phyloP scores from a whole-genome alignment of 768 basidiomycete genomes.

The Psilocybe cyanescens region DNA sequence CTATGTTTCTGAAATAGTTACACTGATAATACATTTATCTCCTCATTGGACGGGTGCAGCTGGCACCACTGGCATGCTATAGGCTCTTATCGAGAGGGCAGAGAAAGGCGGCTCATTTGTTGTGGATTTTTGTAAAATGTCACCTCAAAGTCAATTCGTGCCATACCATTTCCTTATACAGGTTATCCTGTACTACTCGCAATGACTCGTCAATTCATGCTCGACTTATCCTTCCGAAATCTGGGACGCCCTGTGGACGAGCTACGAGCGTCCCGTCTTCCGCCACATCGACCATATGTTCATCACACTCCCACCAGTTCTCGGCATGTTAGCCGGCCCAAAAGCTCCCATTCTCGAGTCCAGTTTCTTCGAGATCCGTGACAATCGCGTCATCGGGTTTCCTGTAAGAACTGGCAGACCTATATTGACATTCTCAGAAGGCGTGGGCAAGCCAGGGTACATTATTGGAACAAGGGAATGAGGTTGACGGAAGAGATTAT shows the following conservation, averaged over 20 bases:
- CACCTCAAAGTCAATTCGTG: not conserved
- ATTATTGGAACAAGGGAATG: slow-evolving; percentile 28
- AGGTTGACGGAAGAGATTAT: slow-evolving; percentile 19
- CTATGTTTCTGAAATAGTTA: not conserved
- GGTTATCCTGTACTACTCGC: slow-evolving; percentile 29
- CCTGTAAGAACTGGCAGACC: slow-evolving; percentile 23
- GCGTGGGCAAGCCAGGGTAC: slow-evolving; percentile 17
- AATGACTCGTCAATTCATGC: slow-evolving; percentile 25
- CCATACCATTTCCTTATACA: not conserved
- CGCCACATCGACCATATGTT: slow-evolving; percentile 24
- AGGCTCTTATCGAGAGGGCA: slow-evolving; percentile 22
- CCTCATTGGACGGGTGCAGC: slow-evolving; percentile 22
- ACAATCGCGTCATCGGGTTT: slow-evolving; percentile 21
- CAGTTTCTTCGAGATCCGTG: slow-evolving; percentile 22
- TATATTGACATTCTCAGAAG: slow-evolving; percentile 21
- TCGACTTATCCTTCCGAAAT: slow-evolving; percentile 23
- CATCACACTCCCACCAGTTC: slow-evolving; percentile 14
- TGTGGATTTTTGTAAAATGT: slow-evolving; percentile 16
- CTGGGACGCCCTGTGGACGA: slow-evolving; percentile 24
- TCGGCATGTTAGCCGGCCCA: slow-evolving; percentile 19
- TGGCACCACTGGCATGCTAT: slow-evolving; percentile 21
- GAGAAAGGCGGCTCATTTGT: slow-evolving; percentile 27
- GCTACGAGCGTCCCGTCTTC: slow-evolving; percentile 19
- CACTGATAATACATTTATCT: not conserved
- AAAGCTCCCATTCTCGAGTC: slow-evolving; percentile 15